A percentile compares a stretch with the other conserved stretches of the same genome.
phyloP scores from a whole-genome alignment of 2,329 filamentous ascomycete species.

The Clonostachys solani region DNA sequence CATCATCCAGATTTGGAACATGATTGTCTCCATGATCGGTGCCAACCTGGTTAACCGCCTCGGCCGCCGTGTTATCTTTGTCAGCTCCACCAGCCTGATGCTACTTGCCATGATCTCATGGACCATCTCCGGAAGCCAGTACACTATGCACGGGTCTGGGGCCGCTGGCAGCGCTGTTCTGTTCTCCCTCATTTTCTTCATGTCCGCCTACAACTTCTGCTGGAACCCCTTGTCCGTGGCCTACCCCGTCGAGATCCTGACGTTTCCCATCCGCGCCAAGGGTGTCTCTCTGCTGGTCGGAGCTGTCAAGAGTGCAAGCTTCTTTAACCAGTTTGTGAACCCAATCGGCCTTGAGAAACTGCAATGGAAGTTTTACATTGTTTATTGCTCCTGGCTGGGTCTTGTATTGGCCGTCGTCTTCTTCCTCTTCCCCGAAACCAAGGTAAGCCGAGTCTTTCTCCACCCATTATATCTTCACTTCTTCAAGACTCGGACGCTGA shows the following conservation, averaged over 20 bases:
- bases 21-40: slow-evolving; percentile 17
- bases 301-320: slow-evolving; percentile 4
- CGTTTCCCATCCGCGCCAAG: slow-evolving; percentile 13
- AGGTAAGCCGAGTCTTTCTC: not conserved
- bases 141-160: slow-evolving; percentile 16
- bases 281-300: no score
- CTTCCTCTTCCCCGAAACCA: slow-evolving; percentile 74
- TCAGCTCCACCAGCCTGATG: not conserved
- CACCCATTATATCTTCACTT: not conserved
- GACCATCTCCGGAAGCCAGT: slow-evolving; percentile 22
- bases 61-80: slow-evolving; percentile 15
- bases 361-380: slow-evolving; percentile 11
- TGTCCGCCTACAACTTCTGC: slow-evolving; percentile 17
- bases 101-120: not conserved
- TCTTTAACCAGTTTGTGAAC: slow-evolving; percentile 14
- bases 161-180: slow-evolving; percentile 30
- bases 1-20: slow-evolving; percentile 14
- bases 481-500: not conserved
- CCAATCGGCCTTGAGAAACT: slow-evolving; percentile 10
- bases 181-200: slow-evolving; percentile 19
- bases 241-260: slow-evolving; percentile 20
- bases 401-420: slow-evolving; percentile 50
- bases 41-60: slow-evolving; percentile 19
- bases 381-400: slow-evolving; percentile 15
- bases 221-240: slow-evolving; percentile 17